Percentiles rank a stretch among this genome's conserved stretches.
Conservation (phyloP, 192 early-diverging fungal genomes). For the Coemansia nantahalensis region DNA sequence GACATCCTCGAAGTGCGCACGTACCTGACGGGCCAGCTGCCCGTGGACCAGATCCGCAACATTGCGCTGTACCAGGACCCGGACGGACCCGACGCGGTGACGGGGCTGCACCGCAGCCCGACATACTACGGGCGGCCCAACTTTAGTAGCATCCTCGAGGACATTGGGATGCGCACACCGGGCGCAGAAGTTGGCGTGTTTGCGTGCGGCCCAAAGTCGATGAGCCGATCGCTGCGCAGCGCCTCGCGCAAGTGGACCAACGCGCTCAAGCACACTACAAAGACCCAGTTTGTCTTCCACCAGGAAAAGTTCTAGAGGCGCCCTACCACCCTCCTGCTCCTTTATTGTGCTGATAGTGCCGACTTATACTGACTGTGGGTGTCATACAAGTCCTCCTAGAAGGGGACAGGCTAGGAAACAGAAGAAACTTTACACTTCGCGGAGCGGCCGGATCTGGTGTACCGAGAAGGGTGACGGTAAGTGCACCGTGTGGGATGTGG, state of each 20-base stretch:
- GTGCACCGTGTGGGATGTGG: no score
- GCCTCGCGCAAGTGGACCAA: constrained; percentile 37
- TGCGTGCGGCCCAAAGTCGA: constrained; percentile 77
- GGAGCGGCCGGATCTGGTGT: no score
- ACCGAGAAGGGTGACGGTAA: no score
- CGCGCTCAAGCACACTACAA: constrained; percentile 38
- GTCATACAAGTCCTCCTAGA: no score
- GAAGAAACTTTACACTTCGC: no score
- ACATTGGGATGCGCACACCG: constrained; percentile 56
- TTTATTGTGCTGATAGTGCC: no score
- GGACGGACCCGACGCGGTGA: constrained; percentile 58
- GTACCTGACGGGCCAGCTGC: constrained; percentile 67
- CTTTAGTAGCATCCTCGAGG: constrained; percentile 67
- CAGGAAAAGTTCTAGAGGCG: constrained; percentile 64
- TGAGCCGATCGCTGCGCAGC: constrained; percentile 59
- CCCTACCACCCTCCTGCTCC: no score
- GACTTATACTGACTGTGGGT: no score
- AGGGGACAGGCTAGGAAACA: no score
- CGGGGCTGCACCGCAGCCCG: constrained; percentile 61
- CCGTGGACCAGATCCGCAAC: constrained; percentile 45
- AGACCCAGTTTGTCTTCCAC: constrained; percentile 61
- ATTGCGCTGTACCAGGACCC: constrained; percentile 34
- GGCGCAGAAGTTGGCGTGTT: constrained; percentile 76
- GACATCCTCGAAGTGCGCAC: constrained; percentile 66
- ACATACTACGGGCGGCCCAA: constrained; percentile 78